These are phyloP conservation scores for Phlebiopsis gigantea DNA, from an alignment of 768 basidiomycete genomes.

Conservation along the genomic window DNA sequence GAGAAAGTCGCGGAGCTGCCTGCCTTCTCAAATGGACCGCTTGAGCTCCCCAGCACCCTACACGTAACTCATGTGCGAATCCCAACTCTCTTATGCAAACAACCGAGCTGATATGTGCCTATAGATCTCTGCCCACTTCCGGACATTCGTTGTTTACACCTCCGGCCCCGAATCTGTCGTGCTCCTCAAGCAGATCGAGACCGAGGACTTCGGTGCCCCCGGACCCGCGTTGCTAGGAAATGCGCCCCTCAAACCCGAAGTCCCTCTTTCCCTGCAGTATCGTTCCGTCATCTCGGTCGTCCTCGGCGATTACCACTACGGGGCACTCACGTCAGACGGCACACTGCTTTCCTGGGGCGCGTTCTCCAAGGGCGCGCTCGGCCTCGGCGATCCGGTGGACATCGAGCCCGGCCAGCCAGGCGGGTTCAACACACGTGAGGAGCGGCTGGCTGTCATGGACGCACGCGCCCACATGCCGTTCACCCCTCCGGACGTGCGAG, in stretches of 20 bases:
- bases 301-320: slow-evolving; percentile 90
- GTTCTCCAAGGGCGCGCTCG: slow-evolving; percentile 76
- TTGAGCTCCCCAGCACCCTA: slow-evolving; percentile 39
- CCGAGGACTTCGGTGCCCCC: slow-evolving; percentile 18
- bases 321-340: slow-evolving; percentile 75
- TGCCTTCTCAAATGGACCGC: slow-evolving; percentile 33
- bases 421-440: slow-evolving; percentile 35
- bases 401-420: slow-evolving; percentile 54
- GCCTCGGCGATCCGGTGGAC: slow-evolving; percentile 68
- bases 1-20: slow-evolving; percentile 41
- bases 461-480: slow-evolving; percentile 24
- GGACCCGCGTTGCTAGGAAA: background rate
- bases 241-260: slow-evolving; percentile 35
- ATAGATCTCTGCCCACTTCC: slow-evolving; percentile 82
- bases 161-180: slow-evolving; percentile 67
- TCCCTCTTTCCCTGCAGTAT: slow-evolving; percentile 73
- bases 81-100: too few relatives aligned
- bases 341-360: slow-evolving; percentile 77
- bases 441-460: slow-evolving; percentile 25
- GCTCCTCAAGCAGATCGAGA: slow-evolving; percentile 59
- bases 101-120: slow-evolving; percentile 14
- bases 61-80: slow-evolving; percentile 72
- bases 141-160: slow-evolving; percentile 79
- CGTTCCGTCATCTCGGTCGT: slow-evolving; percentile 79
- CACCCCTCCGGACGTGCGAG: slow-evolving; percentile 39